A percentile compares a stretch with the other conserved stretches of the same genome.
phyloP scores from a whole-genome alignment of 306 rosid genomes.

The Pyrus bretschneideri region DNA sequence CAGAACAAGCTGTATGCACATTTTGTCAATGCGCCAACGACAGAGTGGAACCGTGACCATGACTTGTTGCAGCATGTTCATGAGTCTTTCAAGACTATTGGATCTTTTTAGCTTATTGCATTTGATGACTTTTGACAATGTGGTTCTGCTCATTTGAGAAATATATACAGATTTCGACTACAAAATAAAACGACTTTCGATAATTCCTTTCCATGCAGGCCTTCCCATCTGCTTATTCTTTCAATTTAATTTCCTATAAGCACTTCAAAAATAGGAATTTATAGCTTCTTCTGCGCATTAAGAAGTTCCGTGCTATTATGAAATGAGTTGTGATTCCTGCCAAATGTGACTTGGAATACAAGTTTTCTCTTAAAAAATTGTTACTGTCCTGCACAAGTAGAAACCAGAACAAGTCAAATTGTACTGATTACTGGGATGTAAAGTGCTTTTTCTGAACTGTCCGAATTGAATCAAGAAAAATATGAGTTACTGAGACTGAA shows the following conservation, averaged over 20 bases:
- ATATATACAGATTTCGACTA: not conserved
- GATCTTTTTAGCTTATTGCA: slow-evolving; percentile 18
- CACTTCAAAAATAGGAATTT: not conserved
- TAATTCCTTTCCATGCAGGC: not conserved
- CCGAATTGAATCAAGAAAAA: not conserved
- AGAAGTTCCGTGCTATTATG: not conserved
- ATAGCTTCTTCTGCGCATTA: not conserved
- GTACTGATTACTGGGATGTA: not conserved
- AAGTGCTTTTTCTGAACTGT: not conserved
- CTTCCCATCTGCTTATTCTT: not conserved
- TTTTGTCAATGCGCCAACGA: slow-evolving; percentile 76
- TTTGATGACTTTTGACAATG: not conserved
- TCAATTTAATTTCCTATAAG: not conserved
- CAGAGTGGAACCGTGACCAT: slow-evolving; percentile 73
- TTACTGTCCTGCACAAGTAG: not conserved
- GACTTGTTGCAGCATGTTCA: slow-evolving; percentile 76
- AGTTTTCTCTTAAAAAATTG: not conserved
- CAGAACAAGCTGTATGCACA: slow-evolving; percentile 85
- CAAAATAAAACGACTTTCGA: not conserved
- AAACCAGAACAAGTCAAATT: not conserved
- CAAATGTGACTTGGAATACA: not conserved
- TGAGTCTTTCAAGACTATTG: slow-evolving; percentile 70
- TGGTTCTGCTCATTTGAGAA: not conserved
- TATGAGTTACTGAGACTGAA: not conserved
- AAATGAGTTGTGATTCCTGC: not conserved